Evolutionary conservation across 441 rosid species (phyloP), one percentile per base, ranked within the genome.

Genomic region (Codiaeum variegatum): DNA sequence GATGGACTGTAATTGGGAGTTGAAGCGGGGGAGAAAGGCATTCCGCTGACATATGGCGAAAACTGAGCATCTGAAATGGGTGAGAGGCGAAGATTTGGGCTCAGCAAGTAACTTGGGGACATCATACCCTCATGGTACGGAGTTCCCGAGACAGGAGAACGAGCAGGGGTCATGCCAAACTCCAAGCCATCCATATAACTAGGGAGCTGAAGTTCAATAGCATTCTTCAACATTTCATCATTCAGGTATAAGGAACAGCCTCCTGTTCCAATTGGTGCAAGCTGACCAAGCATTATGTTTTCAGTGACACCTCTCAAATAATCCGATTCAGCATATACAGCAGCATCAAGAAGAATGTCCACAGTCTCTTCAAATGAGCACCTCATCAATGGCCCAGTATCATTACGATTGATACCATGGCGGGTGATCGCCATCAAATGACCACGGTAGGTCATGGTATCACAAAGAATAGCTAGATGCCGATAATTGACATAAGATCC

Each of bases 301-400:
- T 96, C 99, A 1, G 99, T 96, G 34, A 96, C 99, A 54, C 99
- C 99, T 72, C 88, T 85, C 77, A 93, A 79, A 77, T 85, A 69
- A 77, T 96, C 99, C 3, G 93, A 70, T 84, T 96, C 98, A 6
- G 98, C 98, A 82, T 85, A 93, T 31, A 91, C 98, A 19, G 99
- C 97, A 64, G 98, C 98, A 87, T 96, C 98, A 54, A 96, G 92
- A 67, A 96, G 91, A 81, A 93, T 96, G 83, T 93, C 98, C 28
- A 95, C 99, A 2, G 99, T 95, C 85, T 95, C 99, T 86, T 95
- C 99, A 67, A 95, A 95, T 32, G 97, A 95, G 79, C 99, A 95
- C 70, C 99, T 93, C 98, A 95, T 95, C 88, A 95, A 71, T 26
- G 98, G 99, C 32, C 99, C 99, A 16, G 99, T 95, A 74, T 95